Evolutionary conservation across 768 basidiomycete species (phyloP), one percentile per base, ranked within the genome.

Genomic region (Lanmaoa rubissima): DNA sequence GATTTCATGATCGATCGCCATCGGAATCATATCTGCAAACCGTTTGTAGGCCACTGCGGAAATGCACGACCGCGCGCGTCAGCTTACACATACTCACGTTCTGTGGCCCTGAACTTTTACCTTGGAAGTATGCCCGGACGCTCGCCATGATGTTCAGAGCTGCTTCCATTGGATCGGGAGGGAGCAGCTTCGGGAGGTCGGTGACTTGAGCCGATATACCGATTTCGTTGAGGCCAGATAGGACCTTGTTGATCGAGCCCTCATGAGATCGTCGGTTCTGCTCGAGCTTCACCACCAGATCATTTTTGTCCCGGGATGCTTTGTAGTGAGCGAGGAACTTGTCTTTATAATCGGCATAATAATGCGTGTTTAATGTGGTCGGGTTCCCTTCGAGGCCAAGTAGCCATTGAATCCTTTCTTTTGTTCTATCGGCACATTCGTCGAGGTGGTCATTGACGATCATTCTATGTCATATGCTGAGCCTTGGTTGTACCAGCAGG

Each of bases 81-180:
- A 47, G 24, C 34, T 26, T 3, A 44, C 49, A 24, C 21, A 24
- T 9, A 1, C 19, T 17, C 42, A 49, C 28, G 32, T 9, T 43
- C 2, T 26, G 12, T 39, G 32, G 8, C 31, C 35, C n/a, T 8
- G 28, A 40, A 36, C 44, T 32, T 24, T n/a, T 62, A 87, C 89
- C 88, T 77, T 89, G 85, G 68, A 89, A 90, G 60, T 90, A 89
- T 0, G 84, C 87, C 5, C 86, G 76, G 1, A 88, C 85, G 53
- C 83, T 79, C 0, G 86, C 85, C 86, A 90, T 89, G 62, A 90
- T 86, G 4, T 69, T 61, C 17, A 90, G 61, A 0, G 84, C 84
- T 0, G 79, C 76, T 38, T 84, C 84, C 75, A 77, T 78, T 2
- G 71, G 71, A 56, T 87, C 84, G 0, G 74, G 54, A 0, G 81